phyloP scores from a whole-genome alignment of 2,329 filamentous ascomycete species.

The Aspergillus unguis region DNA sequence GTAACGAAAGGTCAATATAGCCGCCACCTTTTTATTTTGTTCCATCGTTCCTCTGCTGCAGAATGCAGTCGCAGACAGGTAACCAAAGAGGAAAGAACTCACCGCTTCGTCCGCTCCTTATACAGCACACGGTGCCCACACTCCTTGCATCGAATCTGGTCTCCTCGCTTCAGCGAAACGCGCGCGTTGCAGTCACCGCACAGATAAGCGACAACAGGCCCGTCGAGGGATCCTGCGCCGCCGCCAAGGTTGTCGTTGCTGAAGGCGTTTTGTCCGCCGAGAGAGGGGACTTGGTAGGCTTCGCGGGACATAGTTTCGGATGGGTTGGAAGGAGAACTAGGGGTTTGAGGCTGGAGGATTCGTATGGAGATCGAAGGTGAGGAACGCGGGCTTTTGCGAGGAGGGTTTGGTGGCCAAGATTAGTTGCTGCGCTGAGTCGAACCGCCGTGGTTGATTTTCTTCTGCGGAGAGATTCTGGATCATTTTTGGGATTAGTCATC shows the following conservation, averaged over 20 bases:
- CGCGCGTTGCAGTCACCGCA: slow-evolving; percentile 84
- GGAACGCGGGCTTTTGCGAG: background rate
- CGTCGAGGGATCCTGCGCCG: slow-evolving; percentile 46
- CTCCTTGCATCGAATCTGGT: slow-evolving; percentile 82
- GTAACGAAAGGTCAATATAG: slow-evolving; percentile 10
- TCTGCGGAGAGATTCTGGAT: too few species aligned
- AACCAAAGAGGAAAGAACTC: slow-evolving; percentile 36
- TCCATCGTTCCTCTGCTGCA: background rate
- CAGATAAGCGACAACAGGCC: slow-evolving; percentile 63
- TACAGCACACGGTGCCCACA: slow-evolving; percentile 95
- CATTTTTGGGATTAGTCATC: too few species aligned
- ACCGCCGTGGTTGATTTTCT: too few species aligned
- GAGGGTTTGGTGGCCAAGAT: background rate
- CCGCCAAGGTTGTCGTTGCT: slow-evolving; percentile 45
- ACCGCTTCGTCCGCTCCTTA: slow-evolving; percentile 98
- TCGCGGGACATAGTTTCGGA: slow-evolving; percentile 60
- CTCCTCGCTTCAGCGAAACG: slow-evolving; percentile 70
- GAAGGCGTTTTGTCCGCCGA: slow-evolving; percentile 38
- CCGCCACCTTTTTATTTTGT: background rate
- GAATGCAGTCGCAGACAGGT: background rate
- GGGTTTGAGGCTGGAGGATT: background rate
- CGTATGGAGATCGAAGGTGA: background rate
- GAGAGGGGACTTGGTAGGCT: slow-evolving; percentile 70
- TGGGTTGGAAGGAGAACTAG: background rate
- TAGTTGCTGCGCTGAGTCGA: too few species aligned